A percentile compares a stretch with the other conserved stretches of the same genome.
Evolutionary conservation across 139 green algal species (phyloP).

Genomic region (Gonium pectorale): DNA sequence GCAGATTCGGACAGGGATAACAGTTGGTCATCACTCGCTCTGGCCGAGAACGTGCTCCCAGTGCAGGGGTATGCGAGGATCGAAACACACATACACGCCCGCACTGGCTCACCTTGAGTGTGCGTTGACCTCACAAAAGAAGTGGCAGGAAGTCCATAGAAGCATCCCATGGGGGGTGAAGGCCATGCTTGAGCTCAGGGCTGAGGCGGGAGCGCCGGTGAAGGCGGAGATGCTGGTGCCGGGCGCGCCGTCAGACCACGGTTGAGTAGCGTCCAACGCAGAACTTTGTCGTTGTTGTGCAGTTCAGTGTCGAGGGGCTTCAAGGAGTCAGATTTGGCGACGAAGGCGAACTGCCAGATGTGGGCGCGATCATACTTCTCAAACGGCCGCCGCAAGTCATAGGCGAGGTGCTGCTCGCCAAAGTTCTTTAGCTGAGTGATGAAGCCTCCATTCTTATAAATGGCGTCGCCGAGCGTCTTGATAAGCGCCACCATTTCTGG

Average conservation of each 20-base stretch:
- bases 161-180: too few species aligned
- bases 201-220: too few species aligned
- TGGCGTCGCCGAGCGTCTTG: constrained; percentile 53
- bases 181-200: too few species aligned
- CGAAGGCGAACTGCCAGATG: constrained; percentile 89
- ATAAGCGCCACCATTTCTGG: constrained; percentile 64
- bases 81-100: too few species aligned
- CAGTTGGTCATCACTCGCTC: constrained; percentile 51
- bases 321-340: constrained; percentile 54
- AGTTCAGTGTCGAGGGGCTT: constrained; percentile 73
- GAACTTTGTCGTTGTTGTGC: constrained; percentile 72
- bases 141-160: too few species aligned
- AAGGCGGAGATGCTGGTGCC: too few species aligned
- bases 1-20: constrained; percentile 85
- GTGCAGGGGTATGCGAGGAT: too few species aligned
- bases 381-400: constrained; percentile 74
- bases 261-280: constrained; percentile 82
- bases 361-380: constrained; percentile 72
- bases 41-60: too few species aligned
- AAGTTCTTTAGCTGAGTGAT: constrained; percentile 79
- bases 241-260: too few species aligned
- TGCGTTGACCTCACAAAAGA: too few species aligned
- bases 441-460: constrained; percentile 76
- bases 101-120: too few species aligned
- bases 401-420: constrained; percentile 79